Evolutionary conservation across 805 yeast genomes (phyloP), one percentile per base, ranked within the genome.

Genomic region (Hanseniaspora mollemarum): DNA sequence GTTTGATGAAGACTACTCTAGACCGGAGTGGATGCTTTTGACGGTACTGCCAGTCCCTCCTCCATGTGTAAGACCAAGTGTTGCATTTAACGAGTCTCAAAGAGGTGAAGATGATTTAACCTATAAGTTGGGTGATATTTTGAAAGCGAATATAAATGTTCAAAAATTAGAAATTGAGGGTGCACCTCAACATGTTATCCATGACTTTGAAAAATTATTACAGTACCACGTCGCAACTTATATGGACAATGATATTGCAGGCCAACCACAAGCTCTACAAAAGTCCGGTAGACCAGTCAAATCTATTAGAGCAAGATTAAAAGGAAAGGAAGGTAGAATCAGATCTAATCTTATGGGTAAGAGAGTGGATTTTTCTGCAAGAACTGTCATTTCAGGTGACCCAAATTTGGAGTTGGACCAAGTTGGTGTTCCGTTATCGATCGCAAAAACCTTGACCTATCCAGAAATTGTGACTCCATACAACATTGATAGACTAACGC

Each of bases 1-100:
- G 4, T 82, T 92, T 68, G 86, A 84, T 62, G 94, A 87, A 64
- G 96, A 92, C 63, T 92, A 86, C 61, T 92, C 99, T 1, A 81
- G 98, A 60, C 99, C 99, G 2, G 99, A 92, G 69, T 92, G 98
- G 99, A 78, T 92, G 80, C 75, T 92, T 54, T 77, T 92, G 58
- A 87, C 97, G 1, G 97, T 92, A n/a, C 73, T 92, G 60, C 98
- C 99, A 1, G 98, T 92, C 18, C 99, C 99, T 40, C 99, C 99
- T 46, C 99, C 99, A 55, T 97, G 96, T 32, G 99, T 92, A 31
- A 82, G 99, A 67, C 99, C 99, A 10, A 85, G 95, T 22, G 92
- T 92, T 70, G 96, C 98, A 1, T 88, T 92, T 61, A 92, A 92
- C 58, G 98, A 92, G 64, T 86, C 96, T 10, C 96, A 95, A 55